Evolutionary conservation across 1,284 basidiomycete species (phyloP), one percentile per base, ranked within the genome.

Genomic region (Leccinum angustisporum): DNA sequence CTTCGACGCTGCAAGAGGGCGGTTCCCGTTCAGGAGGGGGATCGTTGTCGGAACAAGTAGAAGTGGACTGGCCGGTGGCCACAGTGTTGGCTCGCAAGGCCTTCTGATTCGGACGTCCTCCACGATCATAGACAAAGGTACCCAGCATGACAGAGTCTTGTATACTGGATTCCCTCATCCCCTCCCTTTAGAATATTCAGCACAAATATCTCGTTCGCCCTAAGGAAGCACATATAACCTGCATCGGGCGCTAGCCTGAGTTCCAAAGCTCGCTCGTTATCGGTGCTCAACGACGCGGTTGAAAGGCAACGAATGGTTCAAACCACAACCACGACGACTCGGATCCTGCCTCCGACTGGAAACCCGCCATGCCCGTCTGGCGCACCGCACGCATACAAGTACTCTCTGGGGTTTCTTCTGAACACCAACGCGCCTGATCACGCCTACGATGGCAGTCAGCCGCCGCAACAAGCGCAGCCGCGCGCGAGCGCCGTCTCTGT

Each of bases 51-150:
- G 84, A 85, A 54, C 70, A 76, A 38, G 72, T 92, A 2, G 80
- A 81, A 36, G 80, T 92, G 4, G 90, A 89, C 67, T 93, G 89
- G 89, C 88, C 90, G 3, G 68, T 92, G 58, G 88, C 87, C 11
- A 66, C 92, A 63, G 72, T 92, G 31, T 76, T 91, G 65, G 85
- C 79, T 27, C 79, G 78, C 67, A 79, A 74, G 65, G 61, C 54
- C 25, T 14, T 13, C n/a, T 54, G n/a, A 18, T n/a, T 30, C 30
- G n/a, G 52, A 21, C 53, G 51, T 53, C 51, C n/a, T 30, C 51
- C n/a, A 31, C 16, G 13, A 11, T 31, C n/a, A 9, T 30, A 53
- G 21, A n/a, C 27, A 21, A 30, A 27, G 40, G 38, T 38, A 38
- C 25, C 48, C 14, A 27, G 25, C 11, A 13, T 52, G 11, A 36